phyloP scores from a whole-genome alignment of 148 eudicot genomes.

The Rhododendron simsii region DNA sequence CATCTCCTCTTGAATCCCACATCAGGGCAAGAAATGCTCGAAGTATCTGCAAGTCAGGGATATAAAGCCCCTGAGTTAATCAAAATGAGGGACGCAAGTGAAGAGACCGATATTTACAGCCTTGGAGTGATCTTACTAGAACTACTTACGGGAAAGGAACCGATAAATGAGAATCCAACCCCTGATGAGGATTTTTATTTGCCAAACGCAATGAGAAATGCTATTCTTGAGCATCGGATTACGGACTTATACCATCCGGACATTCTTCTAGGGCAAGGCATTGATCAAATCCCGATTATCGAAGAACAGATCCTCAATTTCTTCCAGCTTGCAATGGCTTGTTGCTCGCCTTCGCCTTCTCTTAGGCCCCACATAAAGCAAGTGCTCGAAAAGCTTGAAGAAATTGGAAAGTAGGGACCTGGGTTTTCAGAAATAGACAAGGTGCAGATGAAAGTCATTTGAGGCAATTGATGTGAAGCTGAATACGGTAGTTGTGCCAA shows the following conservation, averaged over 20 bases:
- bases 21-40: slow-evolving; percentile 84
- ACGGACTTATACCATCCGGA: slow-evolving; percentile 35
- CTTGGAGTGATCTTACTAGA: slow-evolving; percentile 84
- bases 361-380: slow-evolving; percentile 70
- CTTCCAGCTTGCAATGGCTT: slow-evolving; percentile 80
- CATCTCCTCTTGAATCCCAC: slow-evolving; percentile 68
- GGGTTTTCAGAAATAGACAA: background rate
- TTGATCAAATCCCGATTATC: slow-evolving; percentile 31
- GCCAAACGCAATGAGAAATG: slow-evolving; percentile 35
- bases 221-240: slow-evolving; percentile 36
- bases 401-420: slow-evolving; percentile 36
- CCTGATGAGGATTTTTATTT: slow-evolving; percentile 36
- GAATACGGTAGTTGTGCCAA: background rate
- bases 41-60: slow-evolving; percentile 62
- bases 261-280: slow-evolving; percentile 36
- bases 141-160: slow-evolving; percentile 43
- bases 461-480: background rate
- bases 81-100: slow-evolving; percentile 62
- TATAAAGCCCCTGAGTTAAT: slow-evolving; percentile 91
- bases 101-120: slow-evolving; percentile 73
- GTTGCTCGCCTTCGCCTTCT: slow-evolving; percentile 81
- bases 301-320: slow-evolving; percentile 61
- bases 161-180: slow-evolving; percentile 25
- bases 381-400: slow-evolving; percentile 67
- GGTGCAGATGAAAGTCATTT: background rate